Evolutionary conservation across 306 rosid species (phyloP).

Genomic region (Prosopis cineraria): DNA sequence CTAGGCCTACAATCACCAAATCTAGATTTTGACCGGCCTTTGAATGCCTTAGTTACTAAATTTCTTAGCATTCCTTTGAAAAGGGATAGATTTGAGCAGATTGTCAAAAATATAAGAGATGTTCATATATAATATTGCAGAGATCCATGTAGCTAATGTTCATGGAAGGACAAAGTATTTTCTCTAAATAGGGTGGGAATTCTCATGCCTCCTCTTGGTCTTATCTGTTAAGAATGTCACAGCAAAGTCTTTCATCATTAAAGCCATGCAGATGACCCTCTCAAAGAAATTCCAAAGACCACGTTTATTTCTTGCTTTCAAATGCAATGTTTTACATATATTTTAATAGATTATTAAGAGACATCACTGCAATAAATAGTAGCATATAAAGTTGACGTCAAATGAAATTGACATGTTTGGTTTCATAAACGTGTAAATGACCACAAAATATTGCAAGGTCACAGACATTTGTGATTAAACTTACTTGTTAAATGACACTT

Average conservation of each 20-base stretch:
- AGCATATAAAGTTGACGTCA: background rate
- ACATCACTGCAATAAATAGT: background rate
- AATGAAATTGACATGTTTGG: background rate
- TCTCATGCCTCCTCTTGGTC: background rate
- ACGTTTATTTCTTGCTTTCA: background rate
- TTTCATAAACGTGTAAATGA: background rate
- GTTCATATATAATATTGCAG: background rate
- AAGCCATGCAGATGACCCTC: background rate
- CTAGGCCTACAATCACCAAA: background rate
- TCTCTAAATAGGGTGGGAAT: background rate
- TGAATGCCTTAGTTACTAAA: background rate
- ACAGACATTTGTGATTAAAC: slow-evolving; percentile 30
- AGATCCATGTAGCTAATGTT: background rate
- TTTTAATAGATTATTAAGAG: background rate
- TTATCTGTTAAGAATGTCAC: background rate
- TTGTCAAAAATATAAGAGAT: background rate
- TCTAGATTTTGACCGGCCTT: background rate
- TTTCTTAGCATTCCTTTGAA: background rate
- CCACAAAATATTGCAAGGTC: slow-evolving; percentile 12
- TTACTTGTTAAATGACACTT: slow-evolving; percentile 78
- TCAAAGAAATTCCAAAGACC: background rate
- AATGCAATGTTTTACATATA: background rate
- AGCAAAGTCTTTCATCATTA: background rate
- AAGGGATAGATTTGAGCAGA: background rate
- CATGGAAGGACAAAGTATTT: background rate